Evolutionary conservation across 169 alveolate species (phyloP), one percentile per base, ranked within the genome.

Genomic region (Cryptosporidium parvum): DNA sequence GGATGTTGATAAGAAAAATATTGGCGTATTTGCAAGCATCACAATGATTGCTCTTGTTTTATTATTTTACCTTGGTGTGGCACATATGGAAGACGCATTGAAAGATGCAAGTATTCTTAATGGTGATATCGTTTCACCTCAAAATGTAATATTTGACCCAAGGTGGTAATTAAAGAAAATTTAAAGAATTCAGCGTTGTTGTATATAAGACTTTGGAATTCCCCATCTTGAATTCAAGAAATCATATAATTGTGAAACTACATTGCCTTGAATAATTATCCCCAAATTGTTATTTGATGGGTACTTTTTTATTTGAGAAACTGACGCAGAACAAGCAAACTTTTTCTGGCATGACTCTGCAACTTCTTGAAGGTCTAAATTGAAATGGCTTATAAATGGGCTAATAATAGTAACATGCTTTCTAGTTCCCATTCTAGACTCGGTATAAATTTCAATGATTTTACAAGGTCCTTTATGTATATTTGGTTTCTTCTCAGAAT

Each of bases 51-150:
- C 75, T 29, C 67, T 80, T 31, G 67, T 80, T 9, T n/a, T 80
- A 59, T 44, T 80, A 39, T 80, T 80, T 51, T 80, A 80, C 42
- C 75, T 80, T 62, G 89, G 89, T 1, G 75, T 80, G 26, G 89
- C 89, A 23, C 89, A 80, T 62, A 80, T 80, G 89, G 89, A 80
- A 26, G 89, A 80, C 29, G 89, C 89, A 39, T 80, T 80, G 48
- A 80, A 80, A 33, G 89, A 80, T 80, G 75, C 89, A 59, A 80
- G 51, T 6, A 62, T 80, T 29, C 51, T 80, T 31, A 26, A 80
- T 7, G 89, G 89, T 9, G 89, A 80, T 4, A 39, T 10, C 29
- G 44, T 70, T 18, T 80, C 89, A 67, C 89, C 89, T 45, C 73
- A 65, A 42, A 58, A 65, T 33, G 73, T 80, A 26, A 62, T 80